Conservation (phyloP, 768 basidiomycete genomes). For the Termitomyces sp. region DNA sequence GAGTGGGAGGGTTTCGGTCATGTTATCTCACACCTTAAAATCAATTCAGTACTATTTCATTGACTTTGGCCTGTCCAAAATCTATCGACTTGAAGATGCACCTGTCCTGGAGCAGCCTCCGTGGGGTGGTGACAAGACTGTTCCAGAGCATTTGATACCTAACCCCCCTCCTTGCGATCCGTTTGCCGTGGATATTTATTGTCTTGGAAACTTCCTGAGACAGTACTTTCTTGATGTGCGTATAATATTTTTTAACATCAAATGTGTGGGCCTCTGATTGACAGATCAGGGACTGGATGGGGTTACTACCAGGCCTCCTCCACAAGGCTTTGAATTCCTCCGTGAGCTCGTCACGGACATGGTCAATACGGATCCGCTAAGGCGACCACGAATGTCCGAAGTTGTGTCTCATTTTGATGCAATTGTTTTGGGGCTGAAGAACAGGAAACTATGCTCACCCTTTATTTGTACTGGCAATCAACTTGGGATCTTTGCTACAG, state of each 20-base stretch:
- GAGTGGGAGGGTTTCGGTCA: neutral
- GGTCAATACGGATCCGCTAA: neutral
- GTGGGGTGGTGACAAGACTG: constrained; percentile 38
- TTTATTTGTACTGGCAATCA: neutral
- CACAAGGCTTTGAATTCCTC: neutral
- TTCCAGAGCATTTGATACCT: constrained; percentile 25
- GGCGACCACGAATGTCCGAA: neutral
- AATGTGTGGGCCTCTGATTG: neutral
- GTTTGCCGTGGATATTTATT: neutral
- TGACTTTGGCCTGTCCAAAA: neutral
- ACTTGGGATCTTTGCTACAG: neutral
- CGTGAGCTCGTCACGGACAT: neutral
- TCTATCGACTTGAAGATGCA: constrained; percentile 17
- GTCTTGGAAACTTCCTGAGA: neutral
- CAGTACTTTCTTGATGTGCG: neutral
- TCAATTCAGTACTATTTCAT: neutral
- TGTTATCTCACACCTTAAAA: neutral
- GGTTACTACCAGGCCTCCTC: neutral
- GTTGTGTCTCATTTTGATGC: neutral
- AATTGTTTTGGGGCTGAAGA: neutral
- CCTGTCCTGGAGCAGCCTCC: constrained; percentile 27
- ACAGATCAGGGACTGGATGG: neutral
- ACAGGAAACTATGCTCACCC: neutral
- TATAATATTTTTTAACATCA: no score
- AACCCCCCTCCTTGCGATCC: neutral